A percentile compares a stretch with the other conserved stretches of the same genome.
These are phyloP conservation scores for Neopestalotiopsis sp. DNA, from an alignment of 2,329 filamentous ascomycete genomes.

Conservation along the genomic window DNA sequence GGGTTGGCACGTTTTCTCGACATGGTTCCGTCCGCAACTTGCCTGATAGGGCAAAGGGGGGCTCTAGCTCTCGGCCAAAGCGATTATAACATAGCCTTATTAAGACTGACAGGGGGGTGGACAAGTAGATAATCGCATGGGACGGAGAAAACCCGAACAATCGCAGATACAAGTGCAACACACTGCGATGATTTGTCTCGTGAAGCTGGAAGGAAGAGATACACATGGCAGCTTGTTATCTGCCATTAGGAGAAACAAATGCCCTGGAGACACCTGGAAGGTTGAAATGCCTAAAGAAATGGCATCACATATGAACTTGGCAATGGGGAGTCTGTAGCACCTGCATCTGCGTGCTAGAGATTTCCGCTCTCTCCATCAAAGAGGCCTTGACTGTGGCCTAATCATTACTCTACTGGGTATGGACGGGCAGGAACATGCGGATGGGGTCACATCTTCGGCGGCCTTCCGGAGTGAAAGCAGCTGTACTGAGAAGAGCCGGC, in stretches of 20 bases:
- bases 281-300: too few species aligned
- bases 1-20: slow-evolving; percentile 12
- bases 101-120: neutral
- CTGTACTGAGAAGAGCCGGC: neutral
- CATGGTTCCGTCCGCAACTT: neutral
- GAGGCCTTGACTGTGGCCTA: neutral
- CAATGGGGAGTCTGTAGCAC: neutral
- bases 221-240: neutral
- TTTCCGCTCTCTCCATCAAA: neutral
- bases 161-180: neutral
- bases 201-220: too few species aligned
- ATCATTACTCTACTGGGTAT: neutral
- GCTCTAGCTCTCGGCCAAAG: neutral
- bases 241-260: too few species aligned
- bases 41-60: slow-evolving; percentile 6
- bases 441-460: neutral
- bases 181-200: slow-evolving; percentile 2
- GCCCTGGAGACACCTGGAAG: too few species aligned
- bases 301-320: neutral
- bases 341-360: neutral
- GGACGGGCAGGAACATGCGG: neutral
- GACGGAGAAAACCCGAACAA: neutral
- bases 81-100: slow-evolving; percentile 5
- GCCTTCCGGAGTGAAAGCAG: neutral
- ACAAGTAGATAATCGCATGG: neutral